Percentiles rank a stretch among this genome's conserved stretches.
phyloP scores from a whole-genome alignment of 345 rosid genomes.

The Eutrema yunnanense region DNA sequence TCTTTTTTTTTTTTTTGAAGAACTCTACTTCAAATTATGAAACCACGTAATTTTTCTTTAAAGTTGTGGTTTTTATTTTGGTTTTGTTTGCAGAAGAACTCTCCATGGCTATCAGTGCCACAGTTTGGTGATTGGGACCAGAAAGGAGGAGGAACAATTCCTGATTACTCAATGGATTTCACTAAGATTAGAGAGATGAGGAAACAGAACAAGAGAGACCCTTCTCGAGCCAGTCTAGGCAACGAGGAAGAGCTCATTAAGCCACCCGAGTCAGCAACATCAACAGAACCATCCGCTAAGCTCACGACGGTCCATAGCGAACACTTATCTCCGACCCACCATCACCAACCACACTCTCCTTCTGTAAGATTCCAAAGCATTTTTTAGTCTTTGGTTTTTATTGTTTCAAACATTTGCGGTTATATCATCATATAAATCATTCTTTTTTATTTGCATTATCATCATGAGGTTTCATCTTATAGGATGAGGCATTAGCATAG shows the following conservation, averaged over 20 bases:
- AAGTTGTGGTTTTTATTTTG: not conserved
- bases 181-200: conserved; percentile 93
- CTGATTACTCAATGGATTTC: conserved; percentile 92
- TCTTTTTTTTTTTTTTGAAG: not conserved
- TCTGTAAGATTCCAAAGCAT: conserved; percentile 46
- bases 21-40: not conserved
- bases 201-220: conserved; percentile 92
- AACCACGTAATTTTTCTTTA: not conserved
- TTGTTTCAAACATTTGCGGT: not conserved
- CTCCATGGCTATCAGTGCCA: conserved; percentile 93
- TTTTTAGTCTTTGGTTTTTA: not conserved
- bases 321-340: conserved; percentile 35
- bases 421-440: not conserved
- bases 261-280: conserved; percentile 36
- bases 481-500: not conserved
- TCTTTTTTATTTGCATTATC: not conserved
- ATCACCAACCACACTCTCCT: conserved; percentile 53
- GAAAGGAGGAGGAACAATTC: conserved; percentile 71
- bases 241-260: conserved; percentile 75
- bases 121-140: conserved; percentile 99
- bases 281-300: conserved; percentile 21
- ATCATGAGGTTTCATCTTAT: not conserved
- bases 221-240: conserved; percentile 88
- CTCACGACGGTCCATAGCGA: conserved; percentile 22
- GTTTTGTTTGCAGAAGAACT: conserved; percentile 50